Conservation (phyloP, 73 alveolate species). For the Paramecium caudatum region DNA sequence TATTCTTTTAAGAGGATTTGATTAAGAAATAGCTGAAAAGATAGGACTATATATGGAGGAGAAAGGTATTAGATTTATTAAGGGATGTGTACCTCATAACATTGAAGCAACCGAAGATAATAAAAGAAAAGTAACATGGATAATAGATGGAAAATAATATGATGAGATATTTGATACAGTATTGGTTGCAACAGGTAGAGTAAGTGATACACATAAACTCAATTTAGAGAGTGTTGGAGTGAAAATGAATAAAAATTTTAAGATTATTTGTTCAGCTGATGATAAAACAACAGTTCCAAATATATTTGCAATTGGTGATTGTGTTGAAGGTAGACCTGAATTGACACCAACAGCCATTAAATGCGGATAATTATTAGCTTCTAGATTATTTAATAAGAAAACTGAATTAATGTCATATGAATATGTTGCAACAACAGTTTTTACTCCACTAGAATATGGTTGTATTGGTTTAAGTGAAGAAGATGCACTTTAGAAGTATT, state of each 20-base stretch:
- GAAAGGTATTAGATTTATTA: slow-evolving; percentile 91
- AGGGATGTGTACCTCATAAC: slow-evolving; percentile 88
- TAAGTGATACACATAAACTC: slow-evolving; percentile 88
- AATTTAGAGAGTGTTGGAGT: slow-evolving; percentile 94
- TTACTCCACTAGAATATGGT: slow-evolving; percentile 99
- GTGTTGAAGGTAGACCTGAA: slow-evolving; percentile 95
- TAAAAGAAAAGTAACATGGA: slow-evolving; percentile 82
- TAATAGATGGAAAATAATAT: slow-evolving; percentile 81
- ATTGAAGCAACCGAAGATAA: slow-evolving; percentile 88
- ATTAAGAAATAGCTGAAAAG: slow-evolving; percentile 96
- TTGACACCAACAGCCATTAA: slow-evolving; percentile 99
- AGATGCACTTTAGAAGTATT: slow-evolving; percentile 82
- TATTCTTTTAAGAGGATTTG: slow-evolving; percentile 97
- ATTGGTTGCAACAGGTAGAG: slow-evolving; percentile 96
- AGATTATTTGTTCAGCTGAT: slow-evolving; percentile 86
- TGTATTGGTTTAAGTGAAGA: slow-evolving; percentile 95
- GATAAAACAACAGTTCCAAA: slow-evolving; percentile 94
- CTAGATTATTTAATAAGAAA: slow-evolving; percentile 91
- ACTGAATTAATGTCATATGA: slow-evolving; percentile 94
- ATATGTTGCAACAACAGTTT: slow-evolving; percentile 98
- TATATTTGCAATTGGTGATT: slow-evolving; percentile 98
- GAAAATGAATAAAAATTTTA: slow-evolving; percentile 84
- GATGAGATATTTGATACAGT: slow-evolving; percentile 93
- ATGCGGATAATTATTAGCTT: slow-evolving; percentile 96
- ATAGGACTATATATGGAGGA: slow-evolving; percentile 91